Percentiles rank a stretch among this genome's conserved stretches.
phyloP scores from a whole-genome alignment of 495 filamentous ascomycete species.

The Aspergillus bridgeri region DNA sequence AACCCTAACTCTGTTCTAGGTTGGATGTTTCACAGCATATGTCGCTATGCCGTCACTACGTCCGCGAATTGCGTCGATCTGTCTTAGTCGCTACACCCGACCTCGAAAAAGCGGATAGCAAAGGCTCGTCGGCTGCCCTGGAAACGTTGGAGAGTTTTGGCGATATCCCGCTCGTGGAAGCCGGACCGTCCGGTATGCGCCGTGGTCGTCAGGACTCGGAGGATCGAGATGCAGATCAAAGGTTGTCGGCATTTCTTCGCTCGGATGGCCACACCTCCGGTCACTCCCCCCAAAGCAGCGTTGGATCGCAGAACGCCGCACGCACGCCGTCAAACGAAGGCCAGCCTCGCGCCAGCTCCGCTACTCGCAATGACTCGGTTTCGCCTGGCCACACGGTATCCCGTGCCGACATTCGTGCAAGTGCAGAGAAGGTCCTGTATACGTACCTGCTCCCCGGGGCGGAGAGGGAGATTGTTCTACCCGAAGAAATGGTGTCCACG shows the following conservation, averaged over 20 bases:
- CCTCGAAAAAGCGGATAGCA: constrained; percentile 73
- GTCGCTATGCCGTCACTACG: constrained; percentile 96
- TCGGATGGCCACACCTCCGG: constrained; percentile 57
- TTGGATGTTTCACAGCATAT: constrained; percentile 99
- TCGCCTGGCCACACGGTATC: constrained; percentile 83
- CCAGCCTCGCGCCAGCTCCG: constrained; percentile 63
- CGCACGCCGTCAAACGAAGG: constrained; percentile 46
- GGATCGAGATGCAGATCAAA: constrained; percentile 69
- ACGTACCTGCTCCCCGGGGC: constrained; percentile 89
- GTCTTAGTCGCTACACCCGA: constrained; percentile 93
- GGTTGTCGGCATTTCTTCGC: constrained; percentile 84
- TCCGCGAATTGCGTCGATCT: constrained; percentile 88
- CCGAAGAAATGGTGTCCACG: constrained; percentile 75
- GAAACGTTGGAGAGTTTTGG: constrained; percentile 67
- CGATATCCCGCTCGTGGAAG: constrained; percentile 50
- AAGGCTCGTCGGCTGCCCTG: constrained; percentile 75
- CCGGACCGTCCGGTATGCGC: constrained; percentile 39
- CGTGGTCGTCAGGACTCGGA: constrained; percentile 42
- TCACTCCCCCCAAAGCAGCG: constrained; percentile 69
- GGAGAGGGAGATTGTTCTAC: constrained; percentile 91
- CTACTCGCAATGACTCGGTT: constrained; percentile 55
- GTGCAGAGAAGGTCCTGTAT: constrained; percentile 96
- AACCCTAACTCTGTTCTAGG: constrained; percentile 49
- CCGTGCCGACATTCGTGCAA: constrained; percentile 81
- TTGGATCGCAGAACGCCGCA: constrained; percentile 47